These are phyloP conservation scores for Lepidium aucheri DNA, from an alignment of 345 rosid species.

Conservation along the genomic window DNA sequence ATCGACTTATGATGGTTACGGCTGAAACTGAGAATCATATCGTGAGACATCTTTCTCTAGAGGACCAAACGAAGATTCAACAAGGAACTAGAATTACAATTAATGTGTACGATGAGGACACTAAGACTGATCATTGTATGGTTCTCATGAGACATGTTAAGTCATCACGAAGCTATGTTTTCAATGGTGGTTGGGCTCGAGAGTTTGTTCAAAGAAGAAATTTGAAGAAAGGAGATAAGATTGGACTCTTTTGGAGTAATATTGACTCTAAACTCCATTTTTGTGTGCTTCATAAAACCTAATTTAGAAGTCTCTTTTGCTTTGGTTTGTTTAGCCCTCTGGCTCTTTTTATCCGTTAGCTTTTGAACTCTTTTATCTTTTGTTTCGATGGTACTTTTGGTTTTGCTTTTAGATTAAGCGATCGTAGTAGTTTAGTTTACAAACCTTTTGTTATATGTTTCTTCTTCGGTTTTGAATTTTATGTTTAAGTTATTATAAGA, in stretches of 20 bases:
- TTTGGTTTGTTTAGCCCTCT: too few relatives aligned
- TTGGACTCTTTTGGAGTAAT: neutral
- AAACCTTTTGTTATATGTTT: too few relatives aligned
- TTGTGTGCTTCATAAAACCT: neutral
- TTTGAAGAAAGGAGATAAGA: neutral
- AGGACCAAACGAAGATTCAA: neutral
- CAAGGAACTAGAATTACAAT: neutral
- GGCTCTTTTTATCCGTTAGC: too few relatives aligned
- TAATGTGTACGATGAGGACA: neutral
- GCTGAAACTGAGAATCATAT: neutral
- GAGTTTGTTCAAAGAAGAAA: neutral
- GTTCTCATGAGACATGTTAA: neutral
- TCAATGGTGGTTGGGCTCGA: slow-evolving; percentile 1
- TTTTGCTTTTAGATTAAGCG: too few relatives aligned
- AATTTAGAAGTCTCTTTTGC: too few relatives aligned
- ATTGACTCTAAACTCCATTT: neutral
- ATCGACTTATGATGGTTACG: neutral
- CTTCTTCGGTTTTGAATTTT: too few relatives aligned
- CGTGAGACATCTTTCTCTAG: neutral
- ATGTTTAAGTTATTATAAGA: too few relatives aligned
- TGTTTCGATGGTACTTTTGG: too few relatives aligned
- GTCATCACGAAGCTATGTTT: neutral
- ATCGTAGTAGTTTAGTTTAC: too few relatives aligned
- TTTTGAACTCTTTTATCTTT: too few relatives aligned
- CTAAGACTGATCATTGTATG: neutral